phyloP scores from a whole-genome alignment of 495 filamentous ascomycete genomes.

The Peziza echinospora region DNA sequence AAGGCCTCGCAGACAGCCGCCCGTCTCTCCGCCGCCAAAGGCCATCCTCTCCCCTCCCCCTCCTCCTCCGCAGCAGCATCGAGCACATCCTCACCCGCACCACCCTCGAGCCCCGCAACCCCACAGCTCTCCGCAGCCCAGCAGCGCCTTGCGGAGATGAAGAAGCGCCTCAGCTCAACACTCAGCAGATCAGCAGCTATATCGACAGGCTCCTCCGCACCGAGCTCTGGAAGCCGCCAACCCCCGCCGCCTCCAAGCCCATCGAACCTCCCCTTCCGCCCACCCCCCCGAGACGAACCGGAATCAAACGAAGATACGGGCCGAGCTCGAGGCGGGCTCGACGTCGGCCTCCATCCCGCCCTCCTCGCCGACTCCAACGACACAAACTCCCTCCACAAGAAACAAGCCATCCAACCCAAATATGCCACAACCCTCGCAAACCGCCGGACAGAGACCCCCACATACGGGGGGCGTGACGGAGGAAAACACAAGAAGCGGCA shows the following conservation, averaged over 20 bases:
- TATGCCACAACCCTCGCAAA: constrained; percentile 38
- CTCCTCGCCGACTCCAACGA: constrained; percentile 51
- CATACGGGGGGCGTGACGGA: not conserved
- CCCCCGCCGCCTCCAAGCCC: constrained; percentile 3
- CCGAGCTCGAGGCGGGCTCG: constrained; percentile 50
- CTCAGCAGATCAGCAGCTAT: constrained; percentile 34
- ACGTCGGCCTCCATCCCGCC: constrained; percentile 75
- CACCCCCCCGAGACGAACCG: constrained; percentile 11
- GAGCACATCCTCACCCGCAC: constrained; percentile 24
- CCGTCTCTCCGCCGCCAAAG: constrained; percentile 28
- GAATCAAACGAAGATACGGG: constrained; percentile 12
- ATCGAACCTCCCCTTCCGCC: not conserved
- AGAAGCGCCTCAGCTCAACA: constrained; percentile 59
- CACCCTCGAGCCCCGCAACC: constrained; percentile 5
- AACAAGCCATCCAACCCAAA: constrained; percentile 28
- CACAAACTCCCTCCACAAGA: constrained; percentile 27
- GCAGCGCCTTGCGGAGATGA: constrained; percentile 43
- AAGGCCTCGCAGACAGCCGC: constrained; percentile 39
- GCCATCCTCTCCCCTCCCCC: too few relatives aligned
- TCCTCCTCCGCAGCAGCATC: constrained; percentile 21
- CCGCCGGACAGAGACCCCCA: constrained; percentile 31
- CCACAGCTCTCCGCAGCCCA: constrained; percentile 34
- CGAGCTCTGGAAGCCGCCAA: constrained; percentile 13
- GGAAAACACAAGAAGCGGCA: constrained; percentile 36
- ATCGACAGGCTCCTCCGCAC: constrained; percentile 12